phyloP scores from a whole-genome alignment of 2,329 filamentous ascomycete genomes.

The Epichloe gansuensis region DNA sequence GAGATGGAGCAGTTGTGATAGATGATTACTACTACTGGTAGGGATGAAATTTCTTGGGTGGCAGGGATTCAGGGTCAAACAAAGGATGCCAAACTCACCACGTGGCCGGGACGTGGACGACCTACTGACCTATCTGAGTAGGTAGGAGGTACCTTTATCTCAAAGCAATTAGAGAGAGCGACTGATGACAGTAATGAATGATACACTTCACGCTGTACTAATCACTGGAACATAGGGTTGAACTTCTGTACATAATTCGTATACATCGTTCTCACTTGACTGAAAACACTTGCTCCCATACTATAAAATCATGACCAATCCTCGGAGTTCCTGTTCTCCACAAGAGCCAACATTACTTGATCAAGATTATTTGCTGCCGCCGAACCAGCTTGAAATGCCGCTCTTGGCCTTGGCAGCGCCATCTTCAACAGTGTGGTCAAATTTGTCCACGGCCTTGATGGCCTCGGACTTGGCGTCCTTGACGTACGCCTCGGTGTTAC shows the following conservation, averaged over 20 bases:
- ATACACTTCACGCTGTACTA: not conserved
- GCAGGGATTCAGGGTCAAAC: no score
- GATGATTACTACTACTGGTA: no score
- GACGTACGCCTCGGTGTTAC: constrained; percentile 43
- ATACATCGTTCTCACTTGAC: not conserved
- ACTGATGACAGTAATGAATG: not conserved
- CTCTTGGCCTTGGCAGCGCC: constrained; percentile 72
- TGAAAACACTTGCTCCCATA: not conserved
- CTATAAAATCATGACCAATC: not conserved
- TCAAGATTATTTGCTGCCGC: constrained; percentile 38
- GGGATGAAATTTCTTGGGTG: no score
- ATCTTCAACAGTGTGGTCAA: constrained; percentile 71
- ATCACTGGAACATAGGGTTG: not conserved
- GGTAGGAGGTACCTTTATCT: not conserved
- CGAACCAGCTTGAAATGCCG: constrained; percentile 76
- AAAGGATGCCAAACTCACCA: no score
- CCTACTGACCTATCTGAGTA: not conserved
- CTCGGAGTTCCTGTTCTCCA: not conserved
- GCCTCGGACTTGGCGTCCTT: constrained; percentile 52
- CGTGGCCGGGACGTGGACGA: no score
- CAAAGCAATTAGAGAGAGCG: not conserved
- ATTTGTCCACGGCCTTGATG: constrained; percentile 63
- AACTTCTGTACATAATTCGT: not conserved
- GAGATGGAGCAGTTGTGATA: constrained; percentile 17
- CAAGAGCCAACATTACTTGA: not conserved